Percentiles rank a stretch among this genome's conserved stretches.
Evolutionary conservation across 2,329 filamentous ascomycete genomes (phyloP).

Genomic region (Parastagonospora nodorum): DNA sequence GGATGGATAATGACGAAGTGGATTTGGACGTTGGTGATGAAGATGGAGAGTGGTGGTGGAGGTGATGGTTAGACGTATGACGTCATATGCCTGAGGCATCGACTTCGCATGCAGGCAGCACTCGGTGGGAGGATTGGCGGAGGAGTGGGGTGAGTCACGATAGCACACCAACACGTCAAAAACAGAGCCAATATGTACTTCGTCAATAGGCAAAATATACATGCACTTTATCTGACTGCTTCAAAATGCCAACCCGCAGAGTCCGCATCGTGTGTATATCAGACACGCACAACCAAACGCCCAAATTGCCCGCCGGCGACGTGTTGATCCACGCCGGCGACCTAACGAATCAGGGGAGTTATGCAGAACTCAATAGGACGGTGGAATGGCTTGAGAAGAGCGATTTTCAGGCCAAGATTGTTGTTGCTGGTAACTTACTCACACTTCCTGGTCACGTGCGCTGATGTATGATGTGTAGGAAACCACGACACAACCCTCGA

Average conservation of each 20-base stretch:
- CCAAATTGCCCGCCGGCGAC: slow-evolving; percentile 71
- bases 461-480: slow-evolving; percentile 50
- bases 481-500: slow-evolving; percentile 80
- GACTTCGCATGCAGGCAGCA: no score
- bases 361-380: slow-evolving; percentile 62
- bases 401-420: slow-evolving; percentile 71
- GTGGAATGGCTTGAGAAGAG: slow-evolving; percentile 70
- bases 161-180: no score
- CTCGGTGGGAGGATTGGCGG: no score
- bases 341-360: slow-evolving; percentile 72
- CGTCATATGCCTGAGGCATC: no score
- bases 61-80: no score
- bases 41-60: no score
- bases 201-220: neutral
- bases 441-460: no score
- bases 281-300: slow-evolving; percentile 72
- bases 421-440: slow-evolving; percentile 64
- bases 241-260: slow-evolving; percentile 18
- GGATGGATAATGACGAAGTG: no score
- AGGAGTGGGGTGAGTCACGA: no score
- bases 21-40: no score
- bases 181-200: no score
- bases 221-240: neutral
- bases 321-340: slow-evolving; percentile 79
- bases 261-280: slow-evolving; percentile 76